Percentiles rank a stretch among this genome's conserved stretches.
Conservation (phyloP, 2,329 filamentous ascomycete species). For the Colletotrichum musicola region DNA sequence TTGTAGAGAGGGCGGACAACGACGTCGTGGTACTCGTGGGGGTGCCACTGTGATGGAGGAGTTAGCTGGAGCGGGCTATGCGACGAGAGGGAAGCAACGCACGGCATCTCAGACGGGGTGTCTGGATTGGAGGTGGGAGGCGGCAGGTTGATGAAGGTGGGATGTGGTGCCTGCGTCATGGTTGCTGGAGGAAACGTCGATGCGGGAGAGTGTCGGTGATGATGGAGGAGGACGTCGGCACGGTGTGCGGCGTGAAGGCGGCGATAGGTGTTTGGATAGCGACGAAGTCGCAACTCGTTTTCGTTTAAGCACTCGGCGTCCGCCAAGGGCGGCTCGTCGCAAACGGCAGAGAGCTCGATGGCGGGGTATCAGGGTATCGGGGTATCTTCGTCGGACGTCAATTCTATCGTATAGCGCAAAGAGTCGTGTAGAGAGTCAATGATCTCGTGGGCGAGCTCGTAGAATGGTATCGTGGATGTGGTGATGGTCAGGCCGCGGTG, state of each 20-base stretch:
- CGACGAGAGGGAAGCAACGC: slow-evolving; percentile 54
- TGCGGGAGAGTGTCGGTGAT: background rate
- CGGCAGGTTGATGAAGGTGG: slow-evolving; percentile 86
- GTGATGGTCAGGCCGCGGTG: background rate
- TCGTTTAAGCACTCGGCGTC: background rate
- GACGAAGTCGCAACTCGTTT: background rate
- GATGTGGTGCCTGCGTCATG: slow-evolving; percentile 60
- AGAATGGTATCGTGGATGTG: background rate
- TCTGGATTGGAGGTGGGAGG: slow-evolving; percentile 85
- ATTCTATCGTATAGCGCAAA: background rate
- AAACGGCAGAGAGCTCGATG: slow-evolving; percentile 1
- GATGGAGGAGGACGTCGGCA: background rate
- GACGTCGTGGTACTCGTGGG: slow-evolving; percentile 94
- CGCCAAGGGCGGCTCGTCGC: slow-evolving; percentile 16
- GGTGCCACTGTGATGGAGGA: slow-evolving; percentile 74
- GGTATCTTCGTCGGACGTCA: slow-evolving; percentile 1
- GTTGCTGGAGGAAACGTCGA: slow-evolving; percentile 14
- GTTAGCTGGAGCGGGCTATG: slow-evolving; percentile 27
- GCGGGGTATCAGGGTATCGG: slow-evolving; percentile 1
- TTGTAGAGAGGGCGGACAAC: slow-evolving; percentile 90
- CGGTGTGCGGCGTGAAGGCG: slow-evolving; percentile 3
- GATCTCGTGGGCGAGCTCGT: background rate
- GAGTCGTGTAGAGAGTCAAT: background rate
- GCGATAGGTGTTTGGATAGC: slow-evolving; percentile 10
- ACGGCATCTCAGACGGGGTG: slow-evolving; percentile 93